Evolutionary conservation across 306 rosid genomes (phyloP).

Genomic region (Malus sylvestris): DNA sequence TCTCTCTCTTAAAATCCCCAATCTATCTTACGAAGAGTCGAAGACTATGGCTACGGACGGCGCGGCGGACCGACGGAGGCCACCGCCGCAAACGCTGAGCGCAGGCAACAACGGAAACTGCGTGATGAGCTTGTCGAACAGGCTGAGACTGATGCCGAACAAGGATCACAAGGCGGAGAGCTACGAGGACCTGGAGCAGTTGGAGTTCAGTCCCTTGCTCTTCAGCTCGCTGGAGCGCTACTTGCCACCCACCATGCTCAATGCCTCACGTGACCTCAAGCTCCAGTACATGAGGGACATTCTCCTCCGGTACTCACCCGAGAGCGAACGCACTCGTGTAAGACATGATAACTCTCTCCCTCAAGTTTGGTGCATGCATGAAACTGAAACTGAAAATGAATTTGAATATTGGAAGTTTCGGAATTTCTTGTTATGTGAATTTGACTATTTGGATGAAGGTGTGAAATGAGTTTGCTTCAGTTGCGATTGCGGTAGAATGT

Average conservation of each 20-base stretch:
- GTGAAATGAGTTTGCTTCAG: neutral
- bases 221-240: constrained; percentile 74
- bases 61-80: constrained; percentile 38
- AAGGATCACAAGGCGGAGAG: constrained; percentile 66
- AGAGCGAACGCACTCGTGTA: constrained; percentile 71
- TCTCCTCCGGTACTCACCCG: constrained; percentile 58
- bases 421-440: neutral
- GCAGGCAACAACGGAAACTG: constrained; percentile 45
- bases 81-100: constrained; percentile 23
- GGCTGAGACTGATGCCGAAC: constrained; percentile 50
- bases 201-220: constrained; percentile 72
- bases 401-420: neutral
- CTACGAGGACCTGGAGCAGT: constrained; percentile 59
- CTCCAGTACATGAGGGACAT: constrained; percentile 65
- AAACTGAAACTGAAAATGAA: neutral
- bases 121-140: constrained; percentile 10
- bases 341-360: neutral
- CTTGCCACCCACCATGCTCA: constrained; percentile 56
- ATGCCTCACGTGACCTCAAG: constrained; percentile 55
- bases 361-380: neutral
- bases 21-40: neutral
- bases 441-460: neutral
- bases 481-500: neutral
- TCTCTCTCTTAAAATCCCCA: neutral
- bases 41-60: constrained; percentile 44